These are phyloP conservation scores for Scheffersomyces cryptocercus DNA, from an alignment of 1,139 yeast genomes.

Conservation along the genomic window DNA sequence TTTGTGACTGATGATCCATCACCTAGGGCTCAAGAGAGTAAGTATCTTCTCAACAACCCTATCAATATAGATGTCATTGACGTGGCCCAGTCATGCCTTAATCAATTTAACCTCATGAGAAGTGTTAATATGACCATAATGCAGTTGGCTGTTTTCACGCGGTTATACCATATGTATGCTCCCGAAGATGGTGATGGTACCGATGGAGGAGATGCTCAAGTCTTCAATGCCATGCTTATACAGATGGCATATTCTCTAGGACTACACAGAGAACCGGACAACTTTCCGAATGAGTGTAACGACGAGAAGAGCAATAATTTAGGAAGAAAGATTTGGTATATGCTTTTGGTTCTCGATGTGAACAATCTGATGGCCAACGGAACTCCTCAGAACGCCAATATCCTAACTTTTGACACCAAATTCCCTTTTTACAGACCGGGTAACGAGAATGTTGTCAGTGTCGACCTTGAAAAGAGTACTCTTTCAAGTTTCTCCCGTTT, in stretches of 20 bases:
- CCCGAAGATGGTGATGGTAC: constrained; percentile 57
- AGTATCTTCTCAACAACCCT: constrained; percentile 31
- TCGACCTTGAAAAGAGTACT: constrained; percentile 23
- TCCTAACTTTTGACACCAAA: constrained; percentile 31
- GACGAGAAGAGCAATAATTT: constrained; percentile 31
- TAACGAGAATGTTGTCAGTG: constrained; percentile 29
- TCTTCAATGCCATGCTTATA: constrained; percentile 37
- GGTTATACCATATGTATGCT: constrained; percentile 43
- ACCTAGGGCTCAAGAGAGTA: constrained; percentile 21
- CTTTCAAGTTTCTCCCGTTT: constrained; percentile 17
- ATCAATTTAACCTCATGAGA: constrained; percentile 37
- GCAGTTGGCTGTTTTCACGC: constrained; percentile 44
- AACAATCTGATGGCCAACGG: constrained; percentile 40
- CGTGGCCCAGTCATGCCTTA: constrained; percentile 38
- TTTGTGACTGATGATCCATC: constrained; percentile 22
- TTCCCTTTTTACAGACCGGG: constrained; percentile 33
- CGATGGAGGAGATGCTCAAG: constrained; percentile 47
- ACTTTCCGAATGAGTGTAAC: constrained; percentile 16
- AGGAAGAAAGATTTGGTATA: constrained; percentile 38
- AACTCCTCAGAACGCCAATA: constrained; percentile 30
- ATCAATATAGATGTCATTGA: constrained; percentile 33
- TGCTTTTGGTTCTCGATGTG: constrained; percentile 35
- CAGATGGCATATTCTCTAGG: constrained; percentile 51
- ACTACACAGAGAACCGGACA: constrained; percentile 46
- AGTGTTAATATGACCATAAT: constrained; percentile 52